Evolutionary conservation across 495 filamentous ascomycete species (phyloP), one percentile per base, ranked within the genome.

Genomic region (Pyrenula aspistea): DNA sequence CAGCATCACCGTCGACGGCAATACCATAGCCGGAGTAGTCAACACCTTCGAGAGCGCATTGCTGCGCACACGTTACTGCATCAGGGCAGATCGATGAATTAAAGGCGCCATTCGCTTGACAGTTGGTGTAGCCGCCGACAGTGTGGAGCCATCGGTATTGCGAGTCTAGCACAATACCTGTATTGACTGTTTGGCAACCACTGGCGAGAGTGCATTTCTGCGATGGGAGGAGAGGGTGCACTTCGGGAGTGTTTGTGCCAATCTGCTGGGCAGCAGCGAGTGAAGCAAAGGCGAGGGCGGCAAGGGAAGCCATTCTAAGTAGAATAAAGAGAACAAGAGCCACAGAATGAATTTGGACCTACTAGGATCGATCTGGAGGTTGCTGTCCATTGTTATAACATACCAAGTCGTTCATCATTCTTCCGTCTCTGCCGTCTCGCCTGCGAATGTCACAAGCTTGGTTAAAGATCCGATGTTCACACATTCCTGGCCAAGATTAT

Each of bases 1-100:
- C 56, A 10, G 65, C 57, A 42, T 59, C 58, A n/a, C 71, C 78
- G 10, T 61, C 61, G 22, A 75, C 76, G 1, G 66, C 67, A 4
- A 81, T 70, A 11, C 78, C 79, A 54, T 70, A 67, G 0, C 58
- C 56, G 3, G 61, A 60, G 59, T 80, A 77, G 66, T 82, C 70
- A 24, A 73, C 67, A 36, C 76, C 77, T 12, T 81, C 78, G 49
- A 82, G 58, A 25, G 73, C 63, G 60, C 79, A 82, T 67, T 77
- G 78, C 54, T 70, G 58, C 0, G 70, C 67, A 65, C 78, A 82
- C 2, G 70, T 66, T 11, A 67, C 67, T 48, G 62, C 63, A 48
- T 75, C 71, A 20, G 75, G 70, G 67, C 79, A 83, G 42, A 74
- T 61, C 12, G 65, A 67, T 12, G 63, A 36, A 64, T 76, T 73